phyloP scores from a whole-genome alignment of 2,329 filamentous ascomycete species.

The Pyricularia pennisetigena region DNA sequence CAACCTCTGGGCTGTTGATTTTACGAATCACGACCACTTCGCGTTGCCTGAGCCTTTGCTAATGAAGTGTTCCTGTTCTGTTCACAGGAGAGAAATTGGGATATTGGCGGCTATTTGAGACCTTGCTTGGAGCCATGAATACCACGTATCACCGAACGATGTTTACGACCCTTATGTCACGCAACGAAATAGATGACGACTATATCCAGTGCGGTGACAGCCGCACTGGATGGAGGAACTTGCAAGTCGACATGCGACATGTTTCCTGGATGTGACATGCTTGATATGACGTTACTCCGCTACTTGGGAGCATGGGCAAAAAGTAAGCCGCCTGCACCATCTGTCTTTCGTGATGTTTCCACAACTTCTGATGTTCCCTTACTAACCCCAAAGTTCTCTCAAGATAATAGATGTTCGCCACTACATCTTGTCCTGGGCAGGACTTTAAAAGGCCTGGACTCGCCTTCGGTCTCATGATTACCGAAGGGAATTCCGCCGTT shows the following conservation, averaged over 20 bases:
- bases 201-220: background rate
- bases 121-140: background rate
- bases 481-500: background rate
- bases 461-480: background rate
- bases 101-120: background rate
- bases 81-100: background rate
- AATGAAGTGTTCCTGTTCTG: background rate
- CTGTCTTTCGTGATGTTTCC: background rate
- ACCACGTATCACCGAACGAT: background rate
- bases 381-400: background rate
- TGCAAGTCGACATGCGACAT: background rate
- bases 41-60: background rate
- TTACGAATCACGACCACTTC: background rate
- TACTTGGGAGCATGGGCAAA: background rate
- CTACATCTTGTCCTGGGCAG: conserved; percentile 7
- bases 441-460: conserved; percentile 9
- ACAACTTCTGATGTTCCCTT: background rate
- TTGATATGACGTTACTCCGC: background rate
- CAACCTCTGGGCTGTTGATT: background rate
- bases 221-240: background rate
- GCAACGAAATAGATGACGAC: background rate
- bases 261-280: background rate
- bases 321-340: background rate
- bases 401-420: background rate
- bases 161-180: background rate